Evolutionary conservation across 2,329 filamentous ascomycete genomes (phyloP).

Genomic region (Penicillium sp.): DNA sequence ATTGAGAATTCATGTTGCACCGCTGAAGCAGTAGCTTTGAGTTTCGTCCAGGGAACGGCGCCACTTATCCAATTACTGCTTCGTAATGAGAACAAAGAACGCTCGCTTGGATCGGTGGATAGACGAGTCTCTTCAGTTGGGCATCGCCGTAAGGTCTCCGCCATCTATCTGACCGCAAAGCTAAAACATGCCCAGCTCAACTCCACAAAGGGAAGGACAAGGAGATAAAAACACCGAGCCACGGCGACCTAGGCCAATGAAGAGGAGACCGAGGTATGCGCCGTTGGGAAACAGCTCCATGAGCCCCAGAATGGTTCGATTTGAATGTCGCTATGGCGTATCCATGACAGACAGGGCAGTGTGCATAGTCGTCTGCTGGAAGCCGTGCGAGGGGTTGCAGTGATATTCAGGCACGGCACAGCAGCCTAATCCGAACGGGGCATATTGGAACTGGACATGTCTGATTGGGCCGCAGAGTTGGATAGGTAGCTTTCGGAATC

Average conservation of each 20-base stretch:
- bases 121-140: neutral
- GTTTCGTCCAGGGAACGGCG: neutral
- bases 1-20: neutral
- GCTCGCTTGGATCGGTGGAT: neutral
- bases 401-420: constrained; percentile 14
- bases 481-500: neutral
- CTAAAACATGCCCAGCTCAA: neutral
- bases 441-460: constrained; percentile 5
- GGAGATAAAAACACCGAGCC: neutral
- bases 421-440: constrained; percentile 6
- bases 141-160: neutral
- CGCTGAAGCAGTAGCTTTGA: neutral
- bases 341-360: neutral
- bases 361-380: neutral
- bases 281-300: neutral
- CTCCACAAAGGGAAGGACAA: neutral
- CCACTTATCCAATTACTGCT: neutral
- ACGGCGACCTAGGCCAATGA: neutral
- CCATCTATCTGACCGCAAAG: neutral
- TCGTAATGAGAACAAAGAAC: neutral
- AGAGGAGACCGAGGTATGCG: neutral
- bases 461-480: neutral
- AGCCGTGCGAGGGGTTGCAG: neutral
- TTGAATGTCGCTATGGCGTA: neutral
- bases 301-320: neutral